Base-by-base conservation (phyloP, 495 filamentous ascomycete species). In the Recurvomyces mirabilis region DNA sequence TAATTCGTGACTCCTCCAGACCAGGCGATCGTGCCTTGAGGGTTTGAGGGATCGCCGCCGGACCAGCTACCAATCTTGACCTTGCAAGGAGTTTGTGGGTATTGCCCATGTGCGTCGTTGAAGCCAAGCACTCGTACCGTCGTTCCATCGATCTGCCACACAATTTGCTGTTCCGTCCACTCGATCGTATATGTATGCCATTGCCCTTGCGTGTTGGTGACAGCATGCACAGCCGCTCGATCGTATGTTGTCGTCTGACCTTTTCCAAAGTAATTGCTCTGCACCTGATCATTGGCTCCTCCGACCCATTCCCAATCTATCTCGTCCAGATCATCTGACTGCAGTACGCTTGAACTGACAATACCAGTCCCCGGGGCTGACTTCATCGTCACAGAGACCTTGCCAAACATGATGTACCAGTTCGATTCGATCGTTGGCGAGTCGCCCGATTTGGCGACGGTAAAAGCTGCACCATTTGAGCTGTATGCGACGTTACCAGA, bases 261-360 rank as follows among this genome's bases (percentile, higher is more conserved):
- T 67, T 94, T 93, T 59, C 84, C 82, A 58, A 89, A 98, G 68
- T 87, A 98, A 66, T 98, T 94, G 59, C 77, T 82, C 64, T 94
- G 84, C 12, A 93, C 82, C 40, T 78, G 61, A 38, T 54, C 70
- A 41, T 68, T 64, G 54, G 79, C 70, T 33, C 70, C 69, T 28
- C 81, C 81, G 12, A 86, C 63, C 81, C 81, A 87, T 58, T 87
- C 82, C 73, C 86, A 86, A 61, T 95, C 91, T 56, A 98, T 86
- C 64, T 98, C 91, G 62, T 98, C 91, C 11, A 94, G 74, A 49
- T 79, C 75, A 61, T 93, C 89, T 9, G 88, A 94, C 61, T 91
- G 77, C 43, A 98, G 65, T 11, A 95, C 84, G 20, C 91, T 69
- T 39, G 79, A 87, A 64, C 80, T 87, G 36, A 98, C 77, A 41